Percentiles rank a stretch among this genome's conserved stretches.
These are phyloP conservation scores for Hericium alpestre DNA, from an alignment of 768 basidiomycete genomes.

Conservation along the genomic window DNA sequence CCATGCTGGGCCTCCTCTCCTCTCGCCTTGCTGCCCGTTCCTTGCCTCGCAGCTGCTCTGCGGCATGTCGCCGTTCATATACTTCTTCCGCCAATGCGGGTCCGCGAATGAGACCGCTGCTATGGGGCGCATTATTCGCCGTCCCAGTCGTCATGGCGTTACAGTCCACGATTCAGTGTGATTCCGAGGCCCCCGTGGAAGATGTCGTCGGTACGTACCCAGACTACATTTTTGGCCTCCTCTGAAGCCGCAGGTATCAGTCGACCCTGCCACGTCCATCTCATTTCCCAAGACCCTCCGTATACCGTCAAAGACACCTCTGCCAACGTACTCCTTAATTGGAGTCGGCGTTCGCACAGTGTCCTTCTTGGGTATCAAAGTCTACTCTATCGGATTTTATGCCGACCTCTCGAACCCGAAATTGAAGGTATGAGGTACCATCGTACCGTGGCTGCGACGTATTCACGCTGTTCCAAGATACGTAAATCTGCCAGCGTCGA, in stretches of 20 bases:
- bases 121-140: constrained; percentile 1
- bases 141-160: neutral
- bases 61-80: neutral
- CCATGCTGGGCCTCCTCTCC: neutral
- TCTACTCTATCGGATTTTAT: constrained; percentile 87
- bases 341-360: constrained; percentile 84
- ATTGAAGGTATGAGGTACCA: constrained; percentile 36
- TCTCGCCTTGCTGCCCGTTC: neutral
- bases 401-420: constrained; percentile 64
- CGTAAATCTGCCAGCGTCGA: constrained; percentile 45
- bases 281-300: constrained; percentile 57
- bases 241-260: constrained; percentile 22
- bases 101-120: neutral
- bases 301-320: constrained; percentile 51
- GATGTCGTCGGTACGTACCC: constrained; percentile 9
- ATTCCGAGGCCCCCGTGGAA: constrained; percentile 23
- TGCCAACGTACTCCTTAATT: constrained; percentile 58
- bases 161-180: constrained; percentile 23
- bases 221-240: neutral
- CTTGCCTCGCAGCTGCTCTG: neutral
- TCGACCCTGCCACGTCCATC: constrained; percentile 66
- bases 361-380: constrained; percentile 78
- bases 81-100: neutral
- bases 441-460: neutral
- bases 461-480: constrained; percentile 29